Percentiles rank a stretch among this genome's conserved stretches.
These are phyloP conservation scores for Fusarium dlaminii DNA, from an alignment of 2,329 filamentous ascomycete species.

Conservation along the genomic window DNA sequence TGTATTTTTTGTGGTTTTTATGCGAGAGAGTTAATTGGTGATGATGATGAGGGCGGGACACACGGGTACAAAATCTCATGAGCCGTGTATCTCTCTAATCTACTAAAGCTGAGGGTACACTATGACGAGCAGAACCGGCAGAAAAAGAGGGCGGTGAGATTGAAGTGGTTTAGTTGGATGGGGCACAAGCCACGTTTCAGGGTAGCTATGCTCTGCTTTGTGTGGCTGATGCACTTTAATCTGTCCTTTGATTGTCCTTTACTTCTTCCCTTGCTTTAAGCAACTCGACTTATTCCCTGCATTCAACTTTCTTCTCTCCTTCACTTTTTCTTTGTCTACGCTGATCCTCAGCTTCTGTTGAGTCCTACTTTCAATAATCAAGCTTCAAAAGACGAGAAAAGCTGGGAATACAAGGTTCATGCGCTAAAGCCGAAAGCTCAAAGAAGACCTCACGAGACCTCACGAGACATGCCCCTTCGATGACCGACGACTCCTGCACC, in stretches of 20 bases:
- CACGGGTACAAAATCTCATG: slow-evolving; percentile 27
- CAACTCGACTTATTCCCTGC: slow-evolving; percentile 4
- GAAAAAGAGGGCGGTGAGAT: slow-evolving; percentile 26
- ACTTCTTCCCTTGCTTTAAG: background rate
- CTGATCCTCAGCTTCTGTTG: background rate
- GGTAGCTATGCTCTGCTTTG: slow-evolving; percentile 3
- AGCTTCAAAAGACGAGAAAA: background rate
- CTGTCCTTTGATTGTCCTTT: slow-evolving; percentile 17
- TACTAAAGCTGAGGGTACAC: background rate
- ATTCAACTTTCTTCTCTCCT: slow-evolving; percentile 12
- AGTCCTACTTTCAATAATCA: background rate
- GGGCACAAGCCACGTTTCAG: slow-evolving; percentile 12
- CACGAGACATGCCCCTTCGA: slow-evolving; percentile 36
- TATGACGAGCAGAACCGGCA: slow-evolving; percentile 34
- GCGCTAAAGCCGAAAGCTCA: slow-evolving; percentile 6
- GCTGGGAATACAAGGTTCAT: background rate
- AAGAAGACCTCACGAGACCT: slow-evolving; percentile 12
- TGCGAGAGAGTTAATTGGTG: background rate
- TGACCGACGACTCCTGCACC: slow-evolving; percentile 11
- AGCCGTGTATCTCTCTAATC: background rate
- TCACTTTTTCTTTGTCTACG: background rate
- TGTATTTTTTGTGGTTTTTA: slow-evolving; percentile 11
- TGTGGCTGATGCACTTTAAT: slow-evolving; percentile 28
- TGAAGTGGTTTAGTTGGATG: background rate
- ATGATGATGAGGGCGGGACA: slow-evolving; percentile 1